Evolutionary conservation across 306 rosid species (phyloP), one percentile per base, ranked within the genome.

Genomic region (Gastrolobium bilobum): DNA sequence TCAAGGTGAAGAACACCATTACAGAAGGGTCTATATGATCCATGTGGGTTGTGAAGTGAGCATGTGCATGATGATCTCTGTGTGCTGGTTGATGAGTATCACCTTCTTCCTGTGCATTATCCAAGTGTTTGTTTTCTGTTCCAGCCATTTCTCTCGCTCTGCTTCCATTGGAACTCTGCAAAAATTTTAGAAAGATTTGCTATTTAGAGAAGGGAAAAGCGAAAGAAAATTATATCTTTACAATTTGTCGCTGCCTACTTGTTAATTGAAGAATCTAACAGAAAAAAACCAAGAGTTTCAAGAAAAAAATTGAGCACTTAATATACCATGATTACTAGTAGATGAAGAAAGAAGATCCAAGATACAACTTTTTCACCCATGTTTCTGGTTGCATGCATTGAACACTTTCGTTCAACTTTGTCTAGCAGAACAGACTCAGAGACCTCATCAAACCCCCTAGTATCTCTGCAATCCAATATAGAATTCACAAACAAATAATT

Each of bases 1-100:
- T 71, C 3, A 86, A n/a, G 43, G 93, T 89, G 77, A 94, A 88
- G 84, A 94, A 94, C 58, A 90, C 80, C 89, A 65, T 94, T 5
- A 76, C 4, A 10, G 84, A 77, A 81, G 91, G 88, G 29, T 90
- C 91, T 60, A 80, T 60, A 26, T 84, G 83, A 76, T 70, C 50
- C 84, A 62, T 77, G 57, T 84, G 87, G 7, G 81, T 10, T 31
- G 71, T 30, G 11, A 2, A 29, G 56, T 82, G 90, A 46, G 2
- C 15, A 71, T 76, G 65, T 37, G 9, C 33, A 6, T 63, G 81
- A 6, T 43, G 81, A 6, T 43, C 60, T 50, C 10, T 53, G 10
- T 70, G 80, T 31, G 30, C 15, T 62, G 50, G 44, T 47, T 80
- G 53, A 50, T 65, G 59, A 4, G 37, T 10, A 2, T 10, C 58